phyloP scores from a whole-genome alignment of 805 yeast species.

The Jamesozyma gamospora region DNA sequence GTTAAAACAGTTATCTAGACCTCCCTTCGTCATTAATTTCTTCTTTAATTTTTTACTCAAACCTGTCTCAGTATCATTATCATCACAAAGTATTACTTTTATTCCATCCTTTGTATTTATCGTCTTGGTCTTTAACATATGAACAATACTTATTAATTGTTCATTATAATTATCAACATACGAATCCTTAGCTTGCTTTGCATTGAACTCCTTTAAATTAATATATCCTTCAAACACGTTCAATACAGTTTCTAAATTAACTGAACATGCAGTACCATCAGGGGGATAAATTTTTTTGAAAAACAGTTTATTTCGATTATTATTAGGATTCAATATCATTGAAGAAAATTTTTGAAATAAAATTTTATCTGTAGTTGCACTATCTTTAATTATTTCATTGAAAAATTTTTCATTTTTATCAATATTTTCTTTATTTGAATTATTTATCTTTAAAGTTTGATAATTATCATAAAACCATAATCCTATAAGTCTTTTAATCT shows the following conservation, averaged over 20 bases:
- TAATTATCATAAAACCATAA: slow-evolving; percentile 25
- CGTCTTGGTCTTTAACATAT: slow-evolving; percentile 16
- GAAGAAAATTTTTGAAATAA: slow-evolving; percentile 19
- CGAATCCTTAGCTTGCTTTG: not conserved
- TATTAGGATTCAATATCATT: slow-evolving; percentile 14
- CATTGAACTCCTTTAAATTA: slow-evolving; percentile 5
- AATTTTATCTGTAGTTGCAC: slow-evolving; percentile 9
- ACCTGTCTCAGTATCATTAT: slow-evolving; percentile 2
- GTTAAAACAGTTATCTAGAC: slow-evolving; percentile 2
- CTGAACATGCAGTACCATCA: slow-evolving; percentile 4
- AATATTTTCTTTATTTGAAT: slow-evolving; percentile 1
- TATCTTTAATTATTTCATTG: slow-evolving; percentile 15
- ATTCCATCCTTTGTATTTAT: not conserved
- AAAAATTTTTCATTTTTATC: slow-evolving; percentile 18
- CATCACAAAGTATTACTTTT: not conserved
- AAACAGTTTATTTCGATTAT: slow-evolving; percentile 10
- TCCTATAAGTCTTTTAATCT: slow-evolving; percentile 15
- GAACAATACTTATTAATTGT: slow-evolving; percentile 17
- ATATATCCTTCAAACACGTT: slow-evolving; percentile 16
- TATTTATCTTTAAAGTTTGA: slow-evolving; percentile 6
- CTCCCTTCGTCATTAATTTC: not conserved
- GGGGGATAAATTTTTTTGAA: slow-evolving; percentile 4
- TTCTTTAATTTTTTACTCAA: slow-evolving; percentile 4
- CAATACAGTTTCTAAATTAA: slow-evolving; percentile 18
- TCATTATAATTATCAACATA: slow-evolving; percentile 9